Conservation (phyloP, 768 basidiomycete genomes). For the Sporobolomyces pararoseus region DNA sequence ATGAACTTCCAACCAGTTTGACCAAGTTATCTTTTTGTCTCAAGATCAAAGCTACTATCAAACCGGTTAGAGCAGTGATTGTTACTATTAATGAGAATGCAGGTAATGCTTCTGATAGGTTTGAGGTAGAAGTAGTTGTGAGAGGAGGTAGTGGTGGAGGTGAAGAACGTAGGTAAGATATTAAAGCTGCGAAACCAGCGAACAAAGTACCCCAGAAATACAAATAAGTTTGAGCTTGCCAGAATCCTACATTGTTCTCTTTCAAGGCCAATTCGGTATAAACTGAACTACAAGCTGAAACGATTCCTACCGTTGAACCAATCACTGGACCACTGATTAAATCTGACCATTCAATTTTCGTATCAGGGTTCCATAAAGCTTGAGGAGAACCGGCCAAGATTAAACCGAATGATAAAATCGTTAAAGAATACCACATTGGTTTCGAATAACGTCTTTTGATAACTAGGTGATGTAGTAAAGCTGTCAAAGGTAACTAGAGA, state of each 20-base stretch:
- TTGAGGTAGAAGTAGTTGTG: background rate
- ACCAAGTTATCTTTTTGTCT: conserved; percentile 30
- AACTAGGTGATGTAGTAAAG: conserved; percentile 23
- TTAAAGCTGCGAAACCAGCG: background rate
- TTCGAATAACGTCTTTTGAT: background rate
- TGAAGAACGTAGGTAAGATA: background rate
- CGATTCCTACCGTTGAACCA: conserved; percentile 11
- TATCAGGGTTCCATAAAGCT: background rate
- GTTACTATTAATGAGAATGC: conserved; percentile 4
- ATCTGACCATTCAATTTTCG: background rate
- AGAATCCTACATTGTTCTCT: conserved; percentile 16
- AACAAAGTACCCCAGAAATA: conserved; percentile 19
- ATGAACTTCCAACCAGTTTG: conserved; percentile 26
- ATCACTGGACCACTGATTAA: conserved; percentile 4
- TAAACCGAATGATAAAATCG: background rate
- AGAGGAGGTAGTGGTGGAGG: background rate
- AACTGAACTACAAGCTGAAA: conserved; percentile 10
- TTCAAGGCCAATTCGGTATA: conserved; percentile 17
- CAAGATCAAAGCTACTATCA: conserved; percentile 29
- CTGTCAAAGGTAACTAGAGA: conserved; percentile 29
- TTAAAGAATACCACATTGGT: conserved; percentile 22
- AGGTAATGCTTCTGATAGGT: too few species aligned
- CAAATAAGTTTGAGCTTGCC: conserved; percentile 20
- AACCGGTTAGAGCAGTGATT: conserved; percentile 8
- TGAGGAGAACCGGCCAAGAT: conserved; percentile 13